A percentile compares a stretch with the other conserved stretches of the same genome.
phyloP scores from a whole-genome alignment of 2,329 filamentous ascomycete genomes.

The Pyrenophora graminea region DNA sequence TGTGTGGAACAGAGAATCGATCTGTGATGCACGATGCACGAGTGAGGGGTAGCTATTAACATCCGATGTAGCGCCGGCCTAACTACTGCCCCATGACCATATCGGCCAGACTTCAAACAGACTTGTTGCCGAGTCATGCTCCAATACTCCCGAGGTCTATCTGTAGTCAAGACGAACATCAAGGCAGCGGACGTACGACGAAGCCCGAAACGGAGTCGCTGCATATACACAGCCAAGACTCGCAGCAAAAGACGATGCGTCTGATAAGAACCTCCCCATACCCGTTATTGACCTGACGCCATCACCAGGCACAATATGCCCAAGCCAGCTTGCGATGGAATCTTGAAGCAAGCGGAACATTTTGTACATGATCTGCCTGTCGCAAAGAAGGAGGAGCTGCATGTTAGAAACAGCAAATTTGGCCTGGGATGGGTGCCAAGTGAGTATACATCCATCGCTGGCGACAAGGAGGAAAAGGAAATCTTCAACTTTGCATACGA shows the following conservation, averaged over 20 bases:
- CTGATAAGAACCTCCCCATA: slow-evolving; percentile 37
- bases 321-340: slow-evolving; percentile 26
- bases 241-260: slow-evolving; percentile 12
- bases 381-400: slow-evolving; percentile 46
- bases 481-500: slow-evolving; percentile 53
- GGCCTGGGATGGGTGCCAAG: slow-evolving; percentile 50
- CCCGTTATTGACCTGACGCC: slow-evolving; percentile 46
- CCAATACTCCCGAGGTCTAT: not conserved
- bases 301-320: slow-evolving; percentile 47
- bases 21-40: not conserved
- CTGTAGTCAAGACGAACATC: not conserved
- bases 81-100: not conserved
- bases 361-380: slow-evolving; percentile 41
- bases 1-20: not conserved
- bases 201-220: slow-evolving; percentile 42
- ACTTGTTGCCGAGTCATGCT: too few relatives aligned
- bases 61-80: slow-evolving; percentile 19
- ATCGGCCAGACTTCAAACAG: not conserved
- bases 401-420: slow-evolving; percentile 47
- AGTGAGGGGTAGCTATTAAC: slow-evolving; percentile 7
- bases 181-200: slow-evolving; percentile 20
- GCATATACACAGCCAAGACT: slow-evolving; percentile 46
- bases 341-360: slow-evolving; percentile 46
- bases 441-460: slow-evolving; percentile 48
- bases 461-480: slow-evolving; percentile 49